Conservation (phyloP, 306 rosid species). For the Fagus crenata region DNA sequence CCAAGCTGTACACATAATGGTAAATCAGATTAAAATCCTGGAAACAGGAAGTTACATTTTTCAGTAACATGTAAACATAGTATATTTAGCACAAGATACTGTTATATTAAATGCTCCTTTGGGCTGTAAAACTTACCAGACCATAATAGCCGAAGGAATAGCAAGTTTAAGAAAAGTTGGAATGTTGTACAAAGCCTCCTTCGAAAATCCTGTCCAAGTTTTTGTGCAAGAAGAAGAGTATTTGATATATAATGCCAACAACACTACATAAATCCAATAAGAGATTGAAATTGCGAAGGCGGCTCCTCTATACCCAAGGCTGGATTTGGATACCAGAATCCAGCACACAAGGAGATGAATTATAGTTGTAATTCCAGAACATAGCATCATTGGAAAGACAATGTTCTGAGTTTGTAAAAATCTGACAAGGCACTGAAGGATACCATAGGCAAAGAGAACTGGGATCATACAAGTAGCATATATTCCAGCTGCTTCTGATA, state of each 20-base stretch:
- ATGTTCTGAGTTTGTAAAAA: conserved; percentile 49
- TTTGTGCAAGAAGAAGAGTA: conserved; percentile 49
- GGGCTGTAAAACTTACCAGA: conserved; percentile 40
- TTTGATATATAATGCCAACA: conserved; percentile 42
- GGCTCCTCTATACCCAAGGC: conserved; percentile 46
- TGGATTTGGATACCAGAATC: conserved; percentile 39
- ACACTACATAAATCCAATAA: conserved; percentile 43
- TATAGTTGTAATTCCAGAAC: conserved; percentile 34
- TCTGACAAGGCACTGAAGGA: conserved; percentile 44
- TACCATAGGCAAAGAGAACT: conserved; percentile 38
- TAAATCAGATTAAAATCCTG: conserved; percentile 1
- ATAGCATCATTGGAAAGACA: conserved; percentile 47
- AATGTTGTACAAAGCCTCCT: conserved; percentile 36
- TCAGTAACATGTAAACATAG: background rate
- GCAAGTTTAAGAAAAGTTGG: conserved; percentile 35
- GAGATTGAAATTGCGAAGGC: conserved; percentile 49
- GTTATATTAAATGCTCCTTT: background rate
- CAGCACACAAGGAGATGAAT: conserved; percentile 41
- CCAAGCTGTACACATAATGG: conserved; percentile 45
- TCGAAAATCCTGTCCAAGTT: conserved; percentile 46
- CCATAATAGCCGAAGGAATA: conserved; percentile 51
- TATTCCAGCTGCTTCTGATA: conserved; percentile 46
- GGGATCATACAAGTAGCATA: conserved; percentile 43
- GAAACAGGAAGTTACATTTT: conserved; percentile 2
- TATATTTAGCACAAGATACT: no score